Evolutionary conservation across 352 stramenopile genomes (phyloP).

Genomic region (Phytophthora meadii): DNA sequence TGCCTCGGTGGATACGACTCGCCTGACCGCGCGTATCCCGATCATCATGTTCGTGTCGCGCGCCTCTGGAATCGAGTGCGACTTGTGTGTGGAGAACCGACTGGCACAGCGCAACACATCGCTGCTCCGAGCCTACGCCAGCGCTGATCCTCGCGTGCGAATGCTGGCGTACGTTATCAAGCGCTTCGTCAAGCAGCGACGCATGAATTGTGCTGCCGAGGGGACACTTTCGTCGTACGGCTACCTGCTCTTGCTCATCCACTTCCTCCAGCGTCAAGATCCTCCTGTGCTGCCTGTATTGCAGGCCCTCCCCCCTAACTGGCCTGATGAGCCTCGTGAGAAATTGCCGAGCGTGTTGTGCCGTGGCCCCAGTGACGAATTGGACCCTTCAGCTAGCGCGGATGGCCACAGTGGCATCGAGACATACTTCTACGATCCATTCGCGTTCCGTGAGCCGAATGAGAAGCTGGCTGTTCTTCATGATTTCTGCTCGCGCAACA

Average conservation of each 20-base stretch:
- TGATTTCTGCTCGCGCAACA: conserved; percentile 57
- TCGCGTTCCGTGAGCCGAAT: conserved; percentile 55
- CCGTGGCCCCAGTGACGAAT: conserved; percentile 54
- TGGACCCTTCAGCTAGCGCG: conserved; percentile 29
- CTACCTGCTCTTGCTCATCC: conserved; percentile 87
- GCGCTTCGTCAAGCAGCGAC: conserved; percentile 79
- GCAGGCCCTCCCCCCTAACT: conserved; percentile 66
- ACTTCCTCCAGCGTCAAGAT: conserved; percentile 80
- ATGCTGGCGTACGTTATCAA: conserved; percentile 86
- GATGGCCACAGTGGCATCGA: conserved; percentile 53
- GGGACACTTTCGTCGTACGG: conserved; percentile 87
- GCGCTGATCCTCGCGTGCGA: conserved; percentile 76
- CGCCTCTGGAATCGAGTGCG: conserved; percentile 70
- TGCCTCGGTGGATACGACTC: conserved; percentile 68
- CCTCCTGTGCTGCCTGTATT: conserved; percentile 79
- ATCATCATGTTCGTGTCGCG: conserved; percentile 97
- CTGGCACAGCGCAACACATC: conserved; percentile 97
- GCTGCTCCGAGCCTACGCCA: conserved; percentile 94
- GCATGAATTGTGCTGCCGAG: conserved; percentile 86
- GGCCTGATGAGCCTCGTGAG: conserved; percentile 46
- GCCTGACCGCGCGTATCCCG: conserved; percentile 96
- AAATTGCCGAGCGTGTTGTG: conserved; percentile 62
- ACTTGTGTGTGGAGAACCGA: conserved; percentile 95
- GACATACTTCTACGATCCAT: conserved; percentile 88
- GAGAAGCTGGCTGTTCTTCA: conserved; percentile 53